phyloP scores from a whole-genome alignment of 1,139 yeast genomes.

The Debaryomyces coudertii region DNA sequence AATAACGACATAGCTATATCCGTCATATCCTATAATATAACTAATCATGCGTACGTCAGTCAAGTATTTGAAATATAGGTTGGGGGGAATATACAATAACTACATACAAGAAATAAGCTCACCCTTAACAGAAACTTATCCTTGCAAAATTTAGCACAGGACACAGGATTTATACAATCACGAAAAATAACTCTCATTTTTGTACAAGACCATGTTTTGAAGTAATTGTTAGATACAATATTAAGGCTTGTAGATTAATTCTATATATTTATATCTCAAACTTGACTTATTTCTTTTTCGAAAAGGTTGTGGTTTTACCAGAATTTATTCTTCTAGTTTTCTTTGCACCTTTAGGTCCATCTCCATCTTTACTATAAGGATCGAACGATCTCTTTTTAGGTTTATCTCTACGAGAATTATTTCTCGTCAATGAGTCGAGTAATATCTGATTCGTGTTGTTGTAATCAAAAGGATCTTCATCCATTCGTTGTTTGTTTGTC shows the following conservation, averaged over 20 bases:
- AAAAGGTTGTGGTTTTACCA: slow-evolving; percentile 55
- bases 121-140: no score
- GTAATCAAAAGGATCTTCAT: slow-evolving; percentile 46
- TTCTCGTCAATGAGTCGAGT: slow-evolving; percentile 26
- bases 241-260: not conserved
- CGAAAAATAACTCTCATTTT: not conserved
- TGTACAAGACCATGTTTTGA: not conserved
- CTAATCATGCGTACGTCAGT: no score
- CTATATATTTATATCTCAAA: not conserved
- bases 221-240: not conserved
- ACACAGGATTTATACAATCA: not conserved
- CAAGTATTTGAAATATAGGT: no score
- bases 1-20: no score
- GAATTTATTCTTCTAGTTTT: slow-evolving; percentile 39
- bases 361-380: slow-evolving; percentile 54
- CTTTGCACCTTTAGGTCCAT: slow-evolving; percentile 57
- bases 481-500: slow-evolving; percentile 14
- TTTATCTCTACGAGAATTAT: slow-evolving; percentile 16
- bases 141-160: no score
- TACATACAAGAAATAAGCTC: no score
- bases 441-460: slow-evolving; percentile 51
- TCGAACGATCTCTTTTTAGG: slow-evolving; percentile 57
- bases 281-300: not conserved
- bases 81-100: no score
- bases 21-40: no score